Evolutionary conservation across 108 stramenopile genomes (phyloP).

Genomic region (Conticribra guillardii): DNA sequence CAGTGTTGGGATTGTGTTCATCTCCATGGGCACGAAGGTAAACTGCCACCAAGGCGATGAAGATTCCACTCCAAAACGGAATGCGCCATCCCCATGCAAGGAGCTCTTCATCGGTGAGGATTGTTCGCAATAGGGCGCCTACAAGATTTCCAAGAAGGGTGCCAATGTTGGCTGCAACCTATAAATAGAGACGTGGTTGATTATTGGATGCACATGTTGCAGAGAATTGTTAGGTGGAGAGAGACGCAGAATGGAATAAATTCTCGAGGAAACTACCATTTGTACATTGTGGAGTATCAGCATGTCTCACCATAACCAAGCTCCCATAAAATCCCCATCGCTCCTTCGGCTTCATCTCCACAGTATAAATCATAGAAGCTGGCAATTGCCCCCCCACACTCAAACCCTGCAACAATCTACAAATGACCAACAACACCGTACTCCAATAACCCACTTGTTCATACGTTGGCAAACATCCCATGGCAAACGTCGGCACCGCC

Average conservation of each 20-base stretch:
- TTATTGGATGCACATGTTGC: too few relatives aligned
- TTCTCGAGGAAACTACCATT: too few relatives aligned
- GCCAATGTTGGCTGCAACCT: conserved; percentile 62
- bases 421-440: conserved; percentile 53
- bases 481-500: conserved; percentile 66
- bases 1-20: conserved; percentile 55
- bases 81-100: conserved; percentile 72
- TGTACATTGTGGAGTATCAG: too few relatives aligned
- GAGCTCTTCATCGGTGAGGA: conserved; percentile 64
- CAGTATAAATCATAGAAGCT: conserved; percentile 61
- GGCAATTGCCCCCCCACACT: conserved; percentile 71
- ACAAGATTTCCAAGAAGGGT: conserved; percentile 65
- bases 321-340: conserved; percentile 31
- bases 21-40: conserved; percentile 57
- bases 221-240: background rate
- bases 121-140: conserved; percentile 56
- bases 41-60: conserved; percentile 56
- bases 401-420: conserved; percentile 70
- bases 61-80: conserved; percentile 72
- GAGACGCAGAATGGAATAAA: background rate
- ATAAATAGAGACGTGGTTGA: too few relatives aligned
- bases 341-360: conserved; percentile 49
- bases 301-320: conserved; percentile 1
- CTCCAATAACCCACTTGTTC: conserved; percentile 47
- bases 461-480: conserved; percentile 81